Percentiles rank a stretch among this genome's conserved stretches.
Conservation (phyloP, 2,329 filamentous ascomycete species). For the Sclerotinia nivalis region DNA sequence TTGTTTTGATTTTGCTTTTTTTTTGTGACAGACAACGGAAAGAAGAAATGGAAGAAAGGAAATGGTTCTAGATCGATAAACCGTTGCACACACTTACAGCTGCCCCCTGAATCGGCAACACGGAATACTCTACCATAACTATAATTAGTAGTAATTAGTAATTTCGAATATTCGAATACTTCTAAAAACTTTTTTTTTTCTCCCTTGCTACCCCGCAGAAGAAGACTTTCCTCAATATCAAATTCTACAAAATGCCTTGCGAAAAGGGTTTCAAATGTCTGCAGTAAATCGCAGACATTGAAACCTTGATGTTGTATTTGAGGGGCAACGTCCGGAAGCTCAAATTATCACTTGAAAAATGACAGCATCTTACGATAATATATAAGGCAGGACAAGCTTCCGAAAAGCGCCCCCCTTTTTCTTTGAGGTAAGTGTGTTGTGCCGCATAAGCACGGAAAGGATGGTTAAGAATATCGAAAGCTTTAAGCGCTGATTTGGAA, state of each 20-base stretch:
- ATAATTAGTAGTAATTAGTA: background rate
- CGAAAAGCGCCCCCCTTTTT: background rate
- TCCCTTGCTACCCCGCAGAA: conserved; percentile 1
- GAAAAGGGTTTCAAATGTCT: background rate
- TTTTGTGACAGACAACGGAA: background rate
- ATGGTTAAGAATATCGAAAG: conserved; percentile 8
- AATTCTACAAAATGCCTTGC: background rate
- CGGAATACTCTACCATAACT: background rate
- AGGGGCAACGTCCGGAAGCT: background rate
- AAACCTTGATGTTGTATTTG: background rate
- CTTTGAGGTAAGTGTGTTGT: background rate
- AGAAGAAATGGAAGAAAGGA: background rate
- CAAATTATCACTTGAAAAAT: background rate
- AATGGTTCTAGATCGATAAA: conserved; percentile 5
- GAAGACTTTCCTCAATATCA: background rate
- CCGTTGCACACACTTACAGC: conserved; percentile 1
- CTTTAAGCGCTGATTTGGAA: conserved; percentile 3
- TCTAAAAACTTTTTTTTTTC: background rate
- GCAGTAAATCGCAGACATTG: background rate
- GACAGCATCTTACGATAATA: background rate
- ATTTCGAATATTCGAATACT: background rate
- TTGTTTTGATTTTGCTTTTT: background rate
- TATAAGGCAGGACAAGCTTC: background rate
- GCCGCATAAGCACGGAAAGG: conserved; percentile 22
- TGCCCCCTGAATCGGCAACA: conserved; percentile 8